Evolutionary conservation across 768 basidiomycete species (phyloP).

Genomic region (Suillus cothurnatus): DNA sequence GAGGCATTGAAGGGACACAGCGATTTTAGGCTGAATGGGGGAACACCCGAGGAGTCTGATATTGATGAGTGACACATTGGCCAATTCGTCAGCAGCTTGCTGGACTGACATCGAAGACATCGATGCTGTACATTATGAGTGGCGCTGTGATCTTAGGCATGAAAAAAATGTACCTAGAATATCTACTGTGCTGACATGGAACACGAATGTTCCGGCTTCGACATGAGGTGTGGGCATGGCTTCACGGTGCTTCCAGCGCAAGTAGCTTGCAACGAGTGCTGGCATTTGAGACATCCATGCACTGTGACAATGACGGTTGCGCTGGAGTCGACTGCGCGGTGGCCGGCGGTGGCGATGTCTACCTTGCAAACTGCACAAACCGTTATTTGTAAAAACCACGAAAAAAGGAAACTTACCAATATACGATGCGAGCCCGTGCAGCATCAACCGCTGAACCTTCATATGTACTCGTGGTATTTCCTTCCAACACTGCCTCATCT

Average conservation of each 20-base stretch:
- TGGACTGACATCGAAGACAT: no score
- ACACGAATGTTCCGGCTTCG: conserved; percentile 5
- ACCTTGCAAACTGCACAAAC: background rate
- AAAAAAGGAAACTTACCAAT: background rate
- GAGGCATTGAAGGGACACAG: no score
- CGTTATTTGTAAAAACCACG: background rate
- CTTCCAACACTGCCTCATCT: background rate
- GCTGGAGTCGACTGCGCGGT: background rate
- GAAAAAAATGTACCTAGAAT: no score
- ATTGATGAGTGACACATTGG: no score
- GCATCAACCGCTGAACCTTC: background rate
- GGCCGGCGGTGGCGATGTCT: background rate
- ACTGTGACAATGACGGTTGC: background rate
- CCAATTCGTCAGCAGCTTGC: no score
- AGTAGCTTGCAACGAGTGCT: background rate
- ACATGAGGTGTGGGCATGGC: background rate
- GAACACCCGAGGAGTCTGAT: no score
- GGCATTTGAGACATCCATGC: background rate
- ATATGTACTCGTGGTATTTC: background rate
- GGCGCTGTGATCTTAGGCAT: no score
- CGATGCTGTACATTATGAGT: no score
- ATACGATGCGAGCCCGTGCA: background rate
- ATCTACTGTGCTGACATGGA: no score
- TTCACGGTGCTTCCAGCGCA: background rate
- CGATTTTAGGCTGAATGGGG: no score